Conservation (phyloP, 345 rosid genomes). For the Arabis hirsuta region DNA sequence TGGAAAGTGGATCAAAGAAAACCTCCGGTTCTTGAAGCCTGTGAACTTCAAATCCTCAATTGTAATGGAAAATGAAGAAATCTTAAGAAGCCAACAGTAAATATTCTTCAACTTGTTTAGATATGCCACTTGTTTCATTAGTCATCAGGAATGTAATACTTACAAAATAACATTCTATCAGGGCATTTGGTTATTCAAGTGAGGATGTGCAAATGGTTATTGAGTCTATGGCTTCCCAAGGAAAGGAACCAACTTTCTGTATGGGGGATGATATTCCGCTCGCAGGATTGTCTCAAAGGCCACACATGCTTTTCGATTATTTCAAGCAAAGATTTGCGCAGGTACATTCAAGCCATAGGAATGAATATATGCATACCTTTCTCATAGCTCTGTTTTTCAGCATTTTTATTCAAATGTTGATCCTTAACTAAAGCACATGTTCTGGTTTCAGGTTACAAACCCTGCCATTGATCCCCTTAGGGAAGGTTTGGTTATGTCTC, state of each 20-base stretch:
- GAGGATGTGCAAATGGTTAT: constrained; percentile 99
- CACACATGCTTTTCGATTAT: constrained; percentile 95
- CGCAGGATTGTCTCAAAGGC: constrained; percentile 83
- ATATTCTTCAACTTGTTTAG: constrained; percentile 32
- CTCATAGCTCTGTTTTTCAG: not conserved
- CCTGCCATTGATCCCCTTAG: constrained; percentile 99
- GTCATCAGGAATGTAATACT: not conserved
- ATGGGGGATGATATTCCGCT: constrained; percentile 96
- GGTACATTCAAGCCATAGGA: constrained; percentile 51
- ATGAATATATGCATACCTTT: not conserved
- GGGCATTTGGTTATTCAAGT: constrained; percentile 98
- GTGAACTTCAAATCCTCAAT: constrained; percentile 66
- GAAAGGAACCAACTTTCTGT: constrained; percentile 98
- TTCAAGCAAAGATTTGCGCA: constrained; percentile 99
- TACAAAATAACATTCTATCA: constrained; percentile 35
- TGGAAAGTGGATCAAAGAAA: constrained; percentile 87
- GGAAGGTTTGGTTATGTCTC: constrained; percentile 99
- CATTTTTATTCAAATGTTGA: not conserved
- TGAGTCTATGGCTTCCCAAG: constrained; percentile 96
- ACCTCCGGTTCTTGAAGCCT: constrained; percentile 72
- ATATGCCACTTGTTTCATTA: constrained; percentile 1
- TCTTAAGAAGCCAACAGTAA: constrained; percentile 91
- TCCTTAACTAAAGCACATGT: constrained; percentile 4
- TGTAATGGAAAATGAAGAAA: constrained; percentile 77
- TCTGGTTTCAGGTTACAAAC: constrained; percentile 77